Evolutionary conservation across 371 early-diverging fungal genomes (phyloP).

Genomic region (Lichtheimia corymbifera): DNA sequence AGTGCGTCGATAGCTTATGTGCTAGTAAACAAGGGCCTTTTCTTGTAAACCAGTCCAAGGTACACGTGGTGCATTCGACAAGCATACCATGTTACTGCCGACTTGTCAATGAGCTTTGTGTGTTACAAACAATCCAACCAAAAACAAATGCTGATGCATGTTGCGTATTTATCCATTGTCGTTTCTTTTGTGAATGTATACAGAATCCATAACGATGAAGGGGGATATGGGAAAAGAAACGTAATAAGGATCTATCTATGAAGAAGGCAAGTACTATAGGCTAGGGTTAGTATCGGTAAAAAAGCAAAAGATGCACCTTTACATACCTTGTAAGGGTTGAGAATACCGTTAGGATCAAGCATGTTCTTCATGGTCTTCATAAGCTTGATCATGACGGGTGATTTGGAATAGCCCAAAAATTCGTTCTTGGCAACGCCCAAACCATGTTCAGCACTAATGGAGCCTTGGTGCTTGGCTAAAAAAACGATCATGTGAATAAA

Average conservation of each 20-base stretch:
- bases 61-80: too few species aligned
- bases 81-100: neutral
- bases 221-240: neutral
- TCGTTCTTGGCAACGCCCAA: constrained; percentile 78
- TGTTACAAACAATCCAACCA: too few species aligned
- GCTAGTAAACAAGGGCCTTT: too few species aligned
- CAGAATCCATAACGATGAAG: neutral
- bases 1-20: too few species aligned
- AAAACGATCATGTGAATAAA: neutral
- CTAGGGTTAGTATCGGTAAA: neutral
- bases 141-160: neutral
- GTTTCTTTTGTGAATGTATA: too few species aligned
- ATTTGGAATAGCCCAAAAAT: constrained; percentile 67
- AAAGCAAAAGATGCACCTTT: neutral
- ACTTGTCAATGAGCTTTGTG: neutral
- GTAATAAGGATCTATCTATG: constrained; percentile 15
- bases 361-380: constrained; percentile 79
- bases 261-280: constrained; percentile 19
- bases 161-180: too few species aligned
- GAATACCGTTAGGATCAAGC: constrained; percentile 83
- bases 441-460: constrained; percentile 82
- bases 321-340: constrained; percentile 82
- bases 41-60: too few species aligned
- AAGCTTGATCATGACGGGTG: constrained; percentile 58
- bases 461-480: constrained; percentile 67